Evolutionary conservation across 345 rosid genomes (phyloP).

Genomic region (Salix caprea): DNA sequence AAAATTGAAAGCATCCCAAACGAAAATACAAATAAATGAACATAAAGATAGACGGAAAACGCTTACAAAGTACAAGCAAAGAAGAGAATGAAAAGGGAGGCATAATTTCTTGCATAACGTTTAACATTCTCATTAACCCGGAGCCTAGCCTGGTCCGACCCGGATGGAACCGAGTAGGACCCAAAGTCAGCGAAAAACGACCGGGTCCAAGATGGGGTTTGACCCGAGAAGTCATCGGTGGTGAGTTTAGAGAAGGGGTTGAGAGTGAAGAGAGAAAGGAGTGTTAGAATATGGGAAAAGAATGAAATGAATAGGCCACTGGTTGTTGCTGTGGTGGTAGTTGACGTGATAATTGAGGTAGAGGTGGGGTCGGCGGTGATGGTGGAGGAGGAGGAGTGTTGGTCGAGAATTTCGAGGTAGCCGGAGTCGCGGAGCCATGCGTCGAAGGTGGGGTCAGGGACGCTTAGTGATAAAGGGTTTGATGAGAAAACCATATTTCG

Average conservation of each 20-base stretch:
- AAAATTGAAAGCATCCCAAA: not conserved
- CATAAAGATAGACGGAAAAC: not conserved
- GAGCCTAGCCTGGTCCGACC: constrained; percentile 61
- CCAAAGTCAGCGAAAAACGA: constrained; percentile 60
- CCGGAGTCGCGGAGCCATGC: constrained; percentile 96
- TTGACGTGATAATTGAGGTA: constrained; percentile 24
- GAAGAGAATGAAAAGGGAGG: constrained; percentile 68
- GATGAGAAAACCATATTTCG: constrained; percentile 34
- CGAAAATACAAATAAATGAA: not conserved
- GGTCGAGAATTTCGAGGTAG: constrained; percentile 83
- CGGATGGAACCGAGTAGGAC: constrained; percentile 79
- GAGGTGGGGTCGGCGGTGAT: constrained; percentile 12
- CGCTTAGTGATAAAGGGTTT: constrained; percentile 68
- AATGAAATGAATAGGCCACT: constrained; percentile 42
- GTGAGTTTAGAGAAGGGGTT: constrained; percentile 91
- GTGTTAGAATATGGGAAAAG: constrained; percentile 37
- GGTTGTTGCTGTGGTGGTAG: constrained; percentile 31
- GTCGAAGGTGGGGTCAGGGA: constrained; percentile 76
- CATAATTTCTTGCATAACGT: constrained; percentile 83
- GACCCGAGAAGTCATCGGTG: constrained; percentile 62
- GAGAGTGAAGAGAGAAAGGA: constrained; percentile 58
- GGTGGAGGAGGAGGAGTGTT: constrained; percentile 40
- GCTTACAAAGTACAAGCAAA: constrained; percentile 81
- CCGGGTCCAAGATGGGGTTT: constrained; percentile 77
- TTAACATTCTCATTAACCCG: constrained; percentile 87